Conservation (phyloP, 305 asterid species). For the Fraxinus platypoda region DNA sequence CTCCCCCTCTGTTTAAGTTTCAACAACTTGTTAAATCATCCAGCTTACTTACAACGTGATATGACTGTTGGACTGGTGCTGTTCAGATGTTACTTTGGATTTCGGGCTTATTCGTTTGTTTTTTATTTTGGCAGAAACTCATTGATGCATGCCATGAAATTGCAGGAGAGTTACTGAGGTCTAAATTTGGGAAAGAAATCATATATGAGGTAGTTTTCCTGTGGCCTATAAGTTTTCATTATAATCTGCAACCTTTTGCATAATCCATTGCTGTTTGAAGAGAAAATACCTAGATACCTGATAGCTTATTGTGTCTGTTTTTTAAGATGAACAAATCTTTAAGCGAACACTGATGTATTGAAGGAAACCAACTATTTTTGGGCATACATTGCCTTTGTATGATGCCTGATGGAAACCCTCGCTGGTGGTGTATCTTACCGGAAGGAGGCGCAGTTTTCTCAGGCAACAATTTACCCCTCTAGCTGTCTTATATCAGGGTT, state of each 20-base stretch:
- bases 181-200: conserved; percentile 80
- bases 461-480: background rate
- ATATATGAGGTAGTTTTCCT: conserved; percentile 64
- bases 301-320: background rate
- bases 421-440: background rate
- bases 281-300: background rate
- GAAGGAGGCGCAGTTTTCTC: background rate
- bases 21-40: background rate
- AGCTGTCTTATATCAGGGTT: background rate
- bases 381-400: background rate
- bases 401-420: background rate
- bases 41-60: background rate
- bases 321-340: background rate
- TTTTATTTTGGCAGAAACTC: conserved; percentile 62
- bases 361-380: conserved; percentile 3
- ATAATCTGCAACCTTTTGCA: background rate
- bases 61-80: conserved; percentile 1
- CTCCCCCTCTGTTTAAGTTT: background rate
- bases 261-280: background rate
- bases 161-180: conserved; percentile 56
- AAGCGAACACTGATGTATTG: background rate
- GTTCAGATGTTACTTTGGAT: background rate
- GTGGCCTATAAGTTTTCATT: background rate
- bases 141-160: conserved; percentile 66
- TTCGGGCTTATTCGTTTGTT: background rate